Evolutionary conservation across 495 filamentous ascomycete species (phyloP).

Genomic region (Aspergillus sparsus): DNA sequence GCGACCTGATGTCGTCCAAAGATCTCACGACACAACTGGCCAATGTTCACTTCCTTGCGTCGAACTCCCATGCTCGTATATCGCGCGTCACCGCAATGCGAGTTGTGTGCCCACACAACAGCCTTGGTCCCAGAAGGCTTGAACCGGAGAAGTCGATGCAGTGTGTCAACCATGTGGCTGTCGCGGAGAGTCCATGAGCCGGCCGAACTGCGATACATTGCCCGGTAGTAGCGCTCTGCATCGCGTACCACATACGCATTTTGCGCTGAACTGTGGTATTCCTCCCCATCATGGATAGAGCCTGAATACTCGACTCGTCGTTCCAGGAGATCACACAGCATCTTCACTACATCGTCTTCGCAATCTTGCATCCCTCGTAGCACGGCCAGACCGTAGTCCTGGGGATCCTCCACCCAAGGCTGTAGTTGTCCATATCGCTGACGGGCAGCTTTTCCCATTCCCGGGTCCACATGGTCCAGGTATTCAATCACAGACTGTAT

Average conservation of each 20-base stretch:
- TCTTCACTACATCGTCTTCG: slow-evolving; percentile 48
- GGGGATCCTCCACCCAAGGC: slow-evolving; percentile 55
- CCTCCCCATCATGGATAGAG: slow-evolving; percentile 44
- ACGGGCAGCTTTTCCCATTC: slow-evolving; percentile 47
- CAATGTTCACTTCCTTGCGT: slow-evolving; percentile 55
- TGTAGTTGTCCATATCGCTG: slow-evolving; percentile 50
- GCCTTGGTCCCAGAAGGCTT: slow-evolving; percentile 47
- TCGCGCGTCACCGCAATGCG: slow-evolving; percentile 60
- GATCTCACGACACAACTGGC: slow-evolving; percentile 55
- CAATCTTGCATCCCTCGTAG: slow-evolving; percentile 50
- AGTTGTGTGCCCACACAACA: slow-evolving; percentile 63
- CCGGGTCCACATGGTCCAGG: slow-evolving; percentile 50
- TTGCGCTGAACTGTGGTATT: slow-evolving; percentile 55
- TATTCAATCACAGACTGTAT: slow-evolving; percentile 56
- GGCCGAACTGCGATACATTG: slow-evolving; percentile 58
- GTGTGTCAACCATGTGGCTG: slow-evolving; percentile 59
- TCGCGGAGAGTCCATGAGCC: slow-evolving; percentile 61
- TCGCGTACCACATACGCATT: slow-evolving; percentile 58
- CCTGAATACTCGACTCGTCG: slow-evolving; percentile 48
- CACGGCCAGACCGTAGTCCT: slow-evolving; percentile 52
- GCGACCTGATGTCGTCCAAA: slow-evolving; percentile 49
- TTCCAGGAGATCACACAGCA: slow-evolving; percentile 48
- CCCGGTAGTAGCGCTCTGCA: slow-evolving; percentile 58
- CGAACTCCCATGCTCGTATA: slow-evolving; percentile 55
- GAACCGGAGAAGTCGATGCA: slow-evolving; percentile 47